These are phyloP conservation scores for Saccharomycopsis microspora DNA, from an alignment of 805 yeast species.

Conservation along the genomic window DNA sequence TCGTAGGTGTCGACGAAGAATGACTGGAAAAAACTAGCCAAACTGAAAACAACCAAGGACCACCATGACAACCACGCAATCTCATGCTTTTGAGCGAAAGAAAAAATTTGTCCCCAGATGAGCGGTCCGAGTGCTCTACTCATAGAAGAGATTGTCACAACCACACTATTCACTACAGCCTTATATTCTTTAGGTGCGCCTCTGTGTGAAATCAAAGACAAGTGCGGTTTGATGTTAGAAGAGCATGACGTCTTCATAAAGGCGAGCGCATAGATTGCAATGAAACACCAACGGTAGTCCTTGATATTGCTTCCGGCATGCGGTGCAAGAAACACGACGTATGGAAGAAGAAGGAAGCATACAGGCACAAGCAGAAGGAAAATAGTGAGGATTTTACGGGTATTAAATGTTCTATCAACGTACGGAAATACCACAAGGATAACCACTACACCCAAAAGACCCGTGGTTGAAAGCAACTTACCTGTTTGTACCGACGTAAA, in stretches of 20 bases:
- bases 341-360: slow-evolving; percentile 31
- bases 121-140: slow-evolving; percentile 40
- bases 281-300: background rate
- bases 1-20: background rate
- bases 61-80: slow-evolving; percentile 23
- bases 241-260: slow-evolving; percentile 21
- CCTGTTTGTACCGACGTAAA: slow-evolving; percentile 30
- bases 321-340: slow-evolving; percentile 28
- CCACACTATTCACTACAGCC: slow-evolving; percentile 38
- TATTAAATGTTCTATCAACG: slow-evolving; percentile 29
- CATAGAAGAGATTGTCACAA: slow-evolving; percentile 33
- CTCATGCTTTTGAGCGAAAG: slow-evolving; percentile 17
- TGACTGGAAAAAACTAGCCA: background rate
- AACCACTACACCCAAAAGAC: slow-evolving; percentile 31
- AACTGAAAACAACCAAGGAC: slow-evolving; percentile 18
- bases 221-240: slow-evolving; percentile 33
- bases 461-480: slow-evolving; percentile 30
- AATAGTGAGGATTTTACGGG: slow-evolving; percentile 26
- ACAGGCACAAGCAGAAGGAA: slow-evolving; percentile 28
- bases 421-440: slow-evolving; percentile 34
- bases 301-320: slow-evolving; percentile 3
- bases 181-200: slow-evolving; percentile 30
- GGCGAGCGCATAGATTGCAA: slow-evolving; percentile 14
- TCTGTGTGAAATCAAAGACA: slow-evolving; percentile 34
- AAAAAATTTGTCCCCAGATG: slow-evolving; percentile 30